These are phyloP conservation scores for Trichoderma virens DNA, from an alignment of 495 filamentous ascomycete genomes.

Conservation along the genomic window DNA sequence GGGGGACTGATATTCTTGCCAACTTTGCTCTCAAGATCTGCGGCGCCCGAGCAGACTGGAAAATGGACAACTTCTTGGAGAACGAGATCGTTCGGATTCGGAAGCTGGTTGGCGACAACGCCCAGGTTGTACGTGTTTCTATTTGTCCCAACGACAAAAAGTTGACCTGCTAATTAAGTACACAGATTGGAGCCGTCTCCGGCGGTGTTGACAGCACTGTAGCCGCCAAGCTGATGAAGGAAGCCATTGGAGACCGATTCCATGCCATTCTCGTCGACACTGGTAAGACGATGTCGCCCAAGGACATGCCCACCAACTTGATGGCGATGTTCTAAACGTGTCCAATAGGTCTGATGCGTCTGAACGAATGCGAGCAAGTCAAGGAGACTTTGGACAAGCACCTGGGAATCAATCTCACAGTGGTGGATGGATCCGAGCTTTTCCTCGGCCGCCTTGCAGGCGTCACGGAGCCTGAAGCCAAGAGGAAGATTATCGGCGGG, in stretches of 20 bases:
- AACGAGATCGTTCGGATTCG: constrained; percentile 72
- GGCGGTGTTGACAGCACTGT: constrained; percentile 93
- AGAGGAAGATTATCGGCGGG: constrained; percentile 86
- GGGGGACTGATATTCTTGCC: constrained; percentile 55
- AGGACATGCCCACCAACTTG: background rate
- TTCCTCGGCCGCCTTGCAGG: constrained; percentile 73
- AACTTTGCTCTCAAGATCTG: constrained; percentile 85
- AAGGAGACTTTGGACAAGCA: constrained; percentile 66
- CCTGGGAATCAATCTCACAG: constrained; percentile 83
- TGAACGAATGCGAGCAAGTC: constrained; percentile 75
- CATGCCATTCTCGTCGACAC: constrained; percentile 86
- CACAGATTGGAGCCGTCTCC: constrained; percentile 68
- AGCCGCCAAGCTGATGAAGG: constrained; percentile 72
- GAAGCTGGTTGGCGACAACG: constrained; percentile 65
- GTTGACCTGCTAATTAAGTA: too few relatives aligned
- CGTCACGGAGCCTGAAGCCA: constrained; percentile 75
- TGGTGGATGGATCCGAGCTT: constrained; percentile 68
- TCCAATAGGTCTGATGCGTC: constrained; percentile 61
- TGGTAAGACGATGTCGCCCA: constrained; percentile 14
- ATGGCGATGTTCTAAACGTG: constrained; percentile 6
- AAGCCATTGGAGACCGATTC: constrained; percentile 53
- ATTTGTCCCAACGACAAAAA: too few relatives aligned
- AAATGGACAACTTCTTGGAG: constrained; percentile 71
- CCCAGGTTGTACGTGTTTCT: too few relatives aligned
- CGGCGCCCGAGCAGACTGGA: constrained; percentile 65